Conservation (phyloP, 805 yeast species). For the Dipodascus geniculatus region DNA sequence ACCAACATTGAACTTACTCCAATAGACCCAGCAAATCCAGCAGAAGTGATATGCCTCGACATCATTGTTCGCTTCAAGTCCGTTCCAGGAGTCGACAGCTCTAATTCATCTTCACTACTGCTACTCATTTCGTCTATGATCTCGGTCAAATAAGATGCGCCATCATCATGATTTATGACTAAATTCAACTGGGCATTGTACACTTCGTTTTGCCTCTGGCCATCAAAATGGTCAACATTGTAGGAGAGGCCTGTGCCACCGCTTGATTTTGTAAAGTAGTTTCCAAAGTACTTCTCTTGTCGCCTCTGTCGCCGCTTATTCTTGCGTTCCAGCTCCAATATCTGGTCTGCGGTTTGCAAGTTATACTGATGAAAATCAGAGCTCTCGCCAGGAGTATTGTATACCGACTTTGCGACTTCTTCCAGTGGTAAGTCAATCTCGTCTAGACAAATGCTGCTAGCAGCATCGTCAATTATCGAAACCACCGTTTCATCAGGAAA, state of each 20-base stretch:
- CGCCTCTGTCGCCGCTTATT: constrained; percentile 7
- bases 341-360: constrained; percentile 18
- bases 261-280: constrained; percentile 12
- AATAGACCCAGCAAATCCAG: constrained; percentile 66
- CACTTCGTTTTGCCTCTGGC: constrained; percentile 13
- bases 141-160: constrained; percentile 17
- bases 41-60: constrained; percentile 63
- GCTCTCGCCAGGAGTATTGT: background rate
- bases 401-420: constrained; percentile 15
- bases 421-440: constrained; percentile 20
- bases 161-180: constrained; percentile 11
- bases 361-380: constrained; percentile 22
- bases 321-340: constrained; percentile 12
- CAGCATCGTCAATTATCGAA: constrained; percentile 20
- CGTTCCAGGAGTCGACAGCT: background rate
- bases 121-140: constrained; percentile 14
- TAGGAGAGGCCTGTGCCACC: constrained; percentile 10
- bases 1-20: constrained; percentile 67
- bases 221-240: constrained; percentile 16
- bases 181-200: constrained; percentile 16
- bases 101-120: background rate
- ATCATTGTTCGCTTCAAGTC: constrained; percentile 41
- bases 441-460: constrained; percentile 22
- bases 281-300: constrained; percentile 11
- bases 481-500: constrained; percentile 1